A percentile compares a stretch with the other conserved stretches of the same genome.
These are phyloP conservation scores for Withania somnifera DNA, from an alignment of 305 asterid species.

Conservation along the genomic window DNA sequence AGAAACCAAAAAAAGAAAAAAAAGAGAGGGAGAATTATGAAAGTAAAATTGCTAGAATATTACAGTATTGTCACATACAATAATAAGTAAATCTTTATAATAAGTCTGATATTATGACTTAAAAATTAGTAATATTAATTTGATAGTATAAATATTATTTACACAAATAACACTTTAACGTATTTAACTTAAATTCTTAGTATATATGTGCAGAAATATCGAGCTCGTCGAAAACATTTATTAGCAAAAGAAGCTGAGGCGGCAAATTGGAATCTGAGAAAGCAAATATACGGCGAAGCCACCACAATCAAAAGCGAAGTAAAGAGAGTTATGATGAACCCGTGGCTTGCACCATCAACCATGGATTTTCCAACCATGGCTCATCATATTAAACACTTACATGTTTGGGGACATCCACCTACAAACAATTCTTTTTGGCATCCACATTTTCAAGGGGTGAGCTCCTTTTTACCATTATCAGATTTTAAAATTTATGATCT, in stretches of 20 bases:
- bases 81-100: neutral
- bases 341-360: conserved; percentile 57
- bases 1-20: no score
- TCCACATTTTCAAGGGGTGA: conserved; percentile 44
- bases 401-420: conserved; percentile 92
- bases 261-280: conserved; percentile 56
- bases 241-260: conserved; percentile 84
- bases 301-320: conserved; percentile 9
- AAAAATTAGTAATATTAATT: no score
- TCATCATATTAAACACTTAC: conserved; percentile 65
- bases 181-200: neutral
- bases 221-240: conserved; percentile 80
- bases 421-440: conserved; percentile 54
- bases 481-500: neutral
- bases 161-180: no score
- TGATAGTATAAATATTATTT: neutral
- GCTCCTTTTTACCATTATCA: no score
- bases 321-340: conserved; percentile 37
- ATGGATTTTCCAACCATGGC: conserved; percentile 61
- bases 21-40: no score
- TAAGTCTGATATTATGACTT: neutral
- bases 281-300: conserved; percentile 38
- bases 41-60: no score
- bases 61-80: neutral
- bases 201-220: conserved; percentile 49